A percentile compares a stretch with the other conserved stretches of the same genome.
Conservation (phyloP, 2,329 filamentous ascomycete species). For the Diaporthe eres region DNA sequence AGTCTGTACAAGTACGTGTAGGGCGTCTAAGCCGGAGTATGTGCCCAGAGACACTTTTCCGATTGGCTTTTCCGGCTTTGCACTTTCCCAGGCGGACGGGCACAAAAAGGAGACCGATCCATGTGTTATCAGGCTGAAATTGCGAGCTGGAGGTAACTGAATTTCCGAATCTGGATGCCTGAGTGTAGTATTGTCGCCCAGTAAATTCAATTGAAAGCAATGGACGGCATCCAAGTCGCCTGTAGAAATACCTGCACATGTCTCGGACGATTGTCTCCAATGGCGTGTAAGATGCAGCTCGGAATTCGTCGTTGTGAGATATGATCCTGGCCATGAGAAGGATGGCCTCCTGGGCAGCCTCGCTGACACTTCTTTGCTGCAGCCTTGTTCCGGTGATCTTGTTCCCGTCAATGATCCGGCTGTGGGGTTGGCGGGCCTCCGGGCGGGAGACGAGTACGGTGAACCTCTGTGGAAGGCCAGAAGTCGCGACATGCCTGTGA, state of each 20-base stretch:
- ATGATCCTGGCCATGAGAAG: background rate
- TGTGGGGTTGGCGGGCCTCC: slow-evolving; percentile 2
- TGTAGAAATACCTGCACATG: background rate
- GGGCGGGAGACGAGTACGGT: slow-evolving; percentile 1
- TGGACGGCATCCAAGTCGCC: background rate
- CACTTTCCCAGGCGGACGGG: background rate
- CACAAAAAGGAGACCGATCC: background rate
- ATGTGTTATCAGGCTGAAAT: slow-evolving; percentile 11
- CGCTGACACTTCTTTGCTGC: slow-evolving; percentile 8
- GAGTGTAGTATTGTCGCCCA: background rate
- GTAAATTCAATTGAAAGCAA: background rate
- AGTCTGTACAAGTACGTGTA: background rate
- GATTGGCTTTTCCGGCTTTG: background rate
- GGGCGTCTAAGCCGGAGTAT: background rate
- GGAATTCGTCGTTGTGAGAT: background rate
- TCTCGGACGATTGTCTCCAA: too few species aligned
- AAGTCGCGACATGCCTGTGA: background rate
- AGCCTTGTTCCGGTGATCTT: slow-evolving; percentile 16
- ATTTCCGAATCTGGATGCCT: background rate
- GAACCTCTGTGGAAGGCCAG: background rate
- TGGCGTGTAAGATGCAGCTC: background rate
- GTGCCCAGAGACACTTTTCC: background rate
- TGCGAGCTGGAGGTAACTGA: background rate
- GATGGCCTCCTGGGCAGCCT: slow-evolving; percentile 1
- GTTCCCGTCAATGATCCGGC: background rate